These are phyloP conservation scores for Rasamsonia emersonii DNA, from an alignment of 2,329 filamentous ascomycete genomes.

Conservation along the genomic window DNA sequence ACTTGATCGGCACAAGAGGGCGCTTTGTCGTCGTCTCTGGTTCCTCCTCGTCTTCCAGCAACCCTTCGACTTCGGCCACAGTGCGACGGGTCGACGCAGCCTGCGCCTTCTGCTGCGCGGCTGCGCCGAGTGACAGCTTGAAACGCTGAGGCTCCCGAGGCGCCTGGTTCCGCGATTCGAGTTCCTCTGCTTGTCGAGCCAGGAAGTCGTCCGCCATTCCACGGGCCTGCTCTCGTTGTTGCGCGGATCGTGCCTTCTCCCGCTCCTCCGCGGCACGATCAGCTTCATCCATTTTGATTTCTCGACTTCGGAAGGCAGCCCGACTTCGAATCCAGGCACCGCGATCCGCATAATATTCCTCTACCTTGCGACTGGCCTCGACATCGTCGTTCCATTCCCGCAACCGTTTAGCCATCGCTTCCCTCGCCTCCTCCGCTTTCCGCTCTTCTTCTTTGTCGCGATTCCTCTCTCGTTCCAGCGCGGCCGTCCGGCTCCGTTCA, in stretches of 20 bases:
- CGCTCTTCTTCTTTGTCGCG: conserved; percentile 68
- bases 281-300: conserved; percentile 68
- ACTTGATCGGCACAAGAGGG: conserved; percentile 73
- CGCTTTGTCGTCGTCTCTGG: conserved; percentile 59
- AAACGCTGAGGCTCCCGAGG: conserved; percentile 61
- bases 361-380: conserved; percentile 63
- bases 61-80: conserved; percentile 84
- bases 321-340: conserved; percentile 79
- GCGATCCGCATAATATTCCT: conserved; percentile 81
- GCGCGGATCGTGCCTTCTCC: conserved; percentile 60
- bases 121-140: conserved; percentile 86
- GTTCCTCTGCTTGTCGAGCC: conserved; percentile 70
- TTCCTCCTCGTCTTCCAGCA: conserved; percentile 92
- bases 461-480: conserved; percentile 74
- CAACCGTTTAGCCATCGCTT: conserved; percentile 63
- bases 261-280: conserved; percentile 72
- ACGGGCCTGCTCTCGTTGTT: conserved; percentile 66
- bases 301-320: conserved; percentile 60
- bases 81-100: conserved; percentile 59
- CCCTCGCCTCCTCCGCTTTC: conserved; percentile 53
- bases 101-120: conserved; percentile 61
- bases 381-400: conserved; percentile 81
- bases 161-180: conserved; percentile 43
- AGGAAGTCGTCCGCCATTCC: conserved; percentile 89
- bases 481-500: conserved; percentile 73